Evolutionary conservation across 2,329 filamentous ascomycete genomes (phyloP), one percentile per base, ranked within the genome.

Genomic region (Ceratocystis cubensis): DNA sequence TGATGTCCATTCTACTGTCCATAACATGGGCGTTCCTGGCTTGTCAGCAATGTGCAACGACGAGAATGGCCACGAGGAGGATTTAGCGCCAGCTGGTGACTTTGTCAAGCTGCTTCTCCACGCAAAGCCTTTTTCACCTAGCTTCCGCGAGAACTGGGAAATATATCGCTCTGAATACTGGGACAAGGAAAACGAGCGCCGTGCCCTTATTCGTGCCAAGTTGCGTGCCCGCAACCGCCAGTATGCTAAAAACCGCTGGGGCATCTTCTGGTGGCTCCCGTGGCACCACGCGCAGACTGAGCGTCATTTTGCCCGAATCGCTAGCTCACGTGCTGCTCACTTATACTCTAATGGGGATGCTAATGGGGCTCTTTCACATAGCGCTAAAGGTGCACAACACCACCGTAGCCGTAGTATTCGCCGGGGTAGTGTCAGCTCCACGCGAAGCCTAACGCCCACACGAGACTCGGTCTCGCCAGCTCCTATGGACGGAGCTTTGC

Each of bases 131-230:
- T 99, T 99, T 73, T 95, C 90, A 5, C 88, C 94, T 0, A 91
- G 90, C 61, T 99, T 99, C 73, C 84, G 94, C 22, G 92, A 97
- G 75, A 96, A 96, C 70, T 99, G 94, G 94, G 94, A 99, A 73
- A 81, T 93, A 17, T 99, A 95, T 76, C 84, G 94, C 65, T 86
- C 88, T 44, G 92, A 96, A 69, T 99, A 96, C 76, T 99, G 94
- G 94, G 93, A 96, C 71, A 87, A 87, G 69, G 94, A 99, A 75
- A 99, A 99, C 73, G 91, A 96, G 75, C 86, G 93, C 1, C 85
- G 94, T 13, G 83, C 87, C 2, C 78, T 88, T 67, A 78, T 96
- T 28, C 82, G 90, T 53, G 73, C 81, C 56, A 88, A 88, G 73
- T 78, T 96, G 63, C 83, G 85, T 69, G 82, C 85, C 64, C 82